These are phyloP conservation scores for Leccinum rimulosum DNA, from an alignment of 768 basidiomycete genomes.

Conservation along the genomic window DNA sequence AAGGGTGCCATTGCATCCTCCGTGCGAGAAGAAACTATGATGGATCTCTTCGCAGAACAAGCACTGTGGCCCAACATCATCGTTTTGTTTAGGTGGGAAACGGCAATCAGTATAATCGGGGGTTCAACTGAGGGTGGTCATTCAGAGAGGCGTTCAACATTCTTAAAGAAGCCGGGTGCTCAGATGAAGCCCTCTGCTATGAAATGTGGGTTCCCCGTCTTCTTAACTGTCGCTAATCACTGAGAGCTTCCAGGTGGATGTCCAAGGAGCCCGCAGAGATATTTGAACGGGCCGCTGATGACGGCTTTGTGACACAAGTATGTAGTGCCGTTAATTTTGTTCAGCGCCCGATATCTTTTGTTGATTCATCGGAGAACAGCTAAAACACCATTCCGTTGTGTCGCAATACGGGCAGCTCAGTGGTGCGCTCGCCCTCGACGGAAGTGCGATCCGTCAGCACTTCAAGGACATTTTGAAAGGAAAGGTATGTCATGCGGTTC, in stretches of 20 bases:
- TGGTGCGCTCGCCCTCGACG: conserved; percentile 55
- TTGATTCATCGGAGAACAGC: conserved; percentile 29
- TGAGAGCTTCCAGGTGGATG: conserved; percentile 52
- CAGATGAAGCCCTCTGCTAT: conserved; percentile 64
- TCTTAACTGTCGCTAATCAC: not conserved
- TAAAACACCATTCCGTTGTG: conserved; percentile 59
- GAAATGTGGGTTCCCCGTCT: conserved; percentile 47
- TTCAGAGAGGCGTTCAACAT: conserved; percentile 59
- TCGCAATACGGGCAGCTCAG: conserved; percentile 64
- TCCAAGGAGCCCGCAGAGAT: conserved; percentile 70
- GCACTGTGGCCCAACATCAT: conserved; percentile 69
- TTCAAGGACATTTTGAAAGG: conserved; percentile 59
- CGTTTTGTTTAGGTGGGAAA: conserved; percentile 49
- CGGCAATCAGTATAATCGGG: not conserved
- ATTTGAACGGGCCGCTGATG: conserved; percentile 65
- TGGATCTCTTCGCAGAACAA: conserved; percentile 67
- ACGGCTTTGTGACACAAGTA: conserved; percentile 60
- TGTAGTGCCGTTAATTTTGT: conserved; percentile 1
- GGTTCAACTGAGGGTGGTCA: not conserved
- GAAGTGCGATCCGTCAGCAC: conserved; percentile 45
- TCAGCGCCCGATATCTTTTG: not conserved
- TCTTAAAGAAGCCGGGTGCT: conserved; percentile 62
- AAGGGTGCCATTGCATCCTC: conserved; percentile 63
- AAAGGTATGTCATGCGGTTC: conserved; percentile 36
- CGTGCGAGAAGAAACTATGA: conserved; percentile 58